These are phyloP conservation scores for Bremia lactucae DNA, from an alignment of 352 stramenopile genomes.

Conservation along the genomic window DNA sequence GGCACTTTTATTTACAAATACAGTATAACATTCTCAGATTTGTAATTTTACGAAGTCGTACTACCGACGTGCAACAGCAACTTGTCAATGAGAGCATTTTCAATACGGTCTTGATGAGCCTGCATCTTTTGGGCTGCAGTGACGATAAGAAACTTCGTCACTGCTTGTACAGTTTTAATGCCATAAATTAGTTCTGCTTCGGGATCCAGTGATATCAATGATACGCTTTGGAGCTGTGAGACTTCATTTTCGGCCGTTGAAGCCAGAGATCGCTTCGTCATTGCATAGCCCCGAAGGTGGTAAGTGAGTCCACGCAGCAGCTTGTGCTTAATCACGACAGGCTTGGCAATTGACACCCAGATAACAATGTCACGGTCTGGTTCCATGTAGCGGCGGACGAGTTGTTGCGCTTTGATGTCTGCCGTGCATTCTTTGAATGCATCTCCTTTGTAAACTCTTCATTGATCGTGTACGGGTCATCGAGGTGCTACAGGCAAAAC, in stretches of 20 bases:
- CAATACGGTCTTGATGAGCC: constrained; percentile 23
- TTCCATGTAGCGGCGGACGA: constrained; percentile 43
- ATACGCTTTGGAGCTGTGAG: constrained; percentile 20
- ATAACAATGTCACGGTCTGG: constrained; percentile 37
- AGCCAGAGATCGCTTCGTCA: constrained; percentile 16
- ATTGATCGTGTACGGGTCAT: constrained; percentile 34
- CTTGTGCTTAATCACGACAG: constrained; percentile 41
- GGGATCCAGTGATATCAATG: constrained; percentile 19
- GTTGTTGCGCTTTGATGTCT: constrained; percentile 38
- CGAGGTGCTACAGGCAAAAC: constrained; percentile 4
- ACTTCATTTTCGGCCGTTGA: constrained; percentile 11
- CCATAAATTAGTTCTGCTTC: constrained; percentile 17
- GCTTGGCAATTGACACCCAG: constrained; percentile 29
- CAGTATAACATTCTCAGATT: too few relatives aligned
- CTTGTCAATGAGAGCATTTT: constrained; percentile 20
- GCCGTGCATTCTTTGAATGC: constrained; percentile 31
- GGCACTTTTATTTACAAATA: too few relatives aligned
- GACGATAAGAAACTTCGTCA: constrained; percentile 28
- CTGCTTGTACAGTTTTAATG: constrained; percentile 10
- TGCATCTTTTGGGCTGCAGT: constrained; percentile 21
- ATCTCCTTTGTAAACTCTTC: constrained; percentile 46
- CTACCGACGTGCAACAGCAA: too few relatives aligned
- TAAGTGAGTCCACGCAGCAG: constrained; percentile 25
- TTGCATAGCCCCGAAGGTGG: constrained; percentile 41
- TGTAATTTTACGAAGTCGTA: too few relatives aligned